Conservation (phyloP, 371 early-diverging fungal species). For the Lichtheimia hyalospora region DNA sequence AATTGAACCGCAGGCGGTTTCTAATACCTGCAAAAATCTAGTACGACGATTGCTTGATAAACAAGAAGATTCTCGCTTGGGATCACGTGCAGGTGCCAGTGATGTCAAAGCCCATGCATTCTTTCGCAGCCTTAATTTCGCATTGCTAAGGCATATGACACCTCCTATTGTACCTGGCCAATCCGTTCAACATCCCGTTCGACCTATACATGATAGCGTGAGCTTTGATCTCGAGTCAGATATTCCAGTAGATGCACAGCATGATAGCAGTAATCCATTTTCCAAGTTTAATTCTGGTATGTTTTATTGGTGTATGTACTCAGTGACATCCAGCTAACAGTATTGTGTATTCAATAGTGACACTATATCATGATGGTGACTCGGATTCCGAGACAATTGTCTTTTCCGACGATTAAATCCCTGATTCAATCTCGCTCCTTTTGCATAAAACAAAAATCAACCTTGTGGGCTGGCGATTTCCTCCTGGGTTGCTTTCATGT, state of each 20-base stretch:
- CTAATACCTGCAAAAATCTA: constrained; percentile 68
- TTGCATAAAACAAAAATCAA: neutral
- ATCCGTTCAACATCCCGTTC: constrained; percentile 46
- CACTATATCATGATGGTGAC: constrained; percentile 22
- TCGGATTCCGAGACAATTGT: constrained; percentile 24
- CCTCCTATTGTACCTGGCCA: constrained; percentile 89
- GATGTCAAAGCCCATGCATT: constrained; percentile 95
- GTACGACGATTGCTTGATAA: constrained; percentile 83
- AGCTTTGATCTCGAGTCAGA: constrained; percentile 60
- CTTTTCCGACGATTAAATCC: constrained; percentile 7
- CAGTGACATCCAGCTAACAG: no score
- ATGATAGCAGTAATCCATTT: constrained; percentile 46
- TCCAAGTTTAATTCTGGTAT: constrained; percentile 66
- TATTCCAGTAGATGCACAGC: constrained; percentile 8
- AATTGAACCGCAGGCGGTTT: constrained; percentile 19
- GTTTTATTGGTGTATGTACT: neutral
- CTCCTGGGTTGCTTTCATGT: neutral
- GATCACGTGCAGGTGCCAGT: constrained; percentile 86
- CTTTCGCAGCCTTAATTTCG: constrained; percentile 93
- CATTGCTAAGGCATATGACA: constrained; percentile 78
- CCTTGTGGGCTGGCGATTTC: constrained; percentile 1
- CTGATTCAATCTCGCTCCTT: neutral
- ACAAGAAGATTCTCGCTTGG: constrained; percentile 83
- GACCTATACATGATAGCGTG: constrained; percentile 59
- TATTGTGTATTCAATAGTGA: neutral